These are phyloP conservation scores for Polyporus tsugae DNA, from an alignment of 1,284 basidiomycete species.

Conservation along the genomic window DNA sequence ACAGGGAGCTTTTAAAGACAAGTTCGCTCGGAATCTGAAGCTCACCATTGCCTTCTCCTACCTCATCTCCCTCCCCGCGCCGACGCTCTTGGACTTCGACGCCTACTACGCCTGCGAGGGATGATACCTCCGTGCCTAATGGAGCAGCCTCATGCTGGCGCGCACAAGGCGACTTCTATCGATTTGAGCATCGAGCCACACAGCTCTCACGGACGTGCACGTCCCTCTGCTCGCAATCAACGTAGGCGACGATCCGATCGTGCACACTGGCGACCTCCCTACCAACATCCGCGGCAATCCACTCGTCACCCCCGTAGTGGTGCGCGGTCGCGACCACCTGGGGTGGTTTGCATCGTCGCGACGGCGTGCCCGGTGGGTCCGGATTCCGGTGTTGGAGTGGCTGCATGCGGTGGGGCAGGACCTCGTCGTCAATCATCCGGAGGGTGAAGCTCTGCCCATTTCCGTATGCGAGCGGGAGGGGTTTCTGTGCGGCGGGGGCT, in stretches of 20 bases:
- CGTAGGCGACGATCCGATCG: slow-evolving; percentile 91
- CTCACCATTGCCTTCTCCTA: slow-evolving; percentile 46
- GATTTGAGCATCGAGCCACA: slow-evolving; percentile 4
- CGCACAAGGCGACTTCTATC: slow-evolving; percentile 37
- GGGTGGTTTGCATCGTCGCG: neutral
- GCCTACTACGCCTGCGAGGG: slow-evolving; percentile 67
- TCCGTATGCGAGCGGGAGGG: neutral
- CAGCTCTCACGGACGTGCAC: slow-evolving; percentile 58
- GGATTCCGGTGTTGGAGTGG: slow-evolving; percentile 1
- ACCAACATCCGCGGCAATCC: slow-evolving; percentile 63
- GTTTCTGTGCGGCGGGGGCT: neutral
- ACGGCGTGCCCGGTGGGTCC: neutral
- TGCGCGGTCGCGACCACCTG: neutral
- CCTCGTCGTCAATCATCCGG: neutral
- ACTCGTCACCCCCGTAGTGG: slow-evolving; percentile 44
- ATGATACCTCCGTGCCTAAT: neutral
- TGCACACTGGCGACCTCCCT: slow-evolving; percentile 58
- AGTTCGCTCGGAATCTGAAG: slow-evolving; percentile 15
- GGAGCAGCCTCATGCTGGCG: neutral
- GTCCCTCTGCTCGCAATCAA: slow-evolving; percentile 86
- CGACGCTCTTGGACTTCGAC: slow-evolving; percentile 71
- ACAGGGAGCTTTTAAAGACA: slow-evolving; percentile 18
- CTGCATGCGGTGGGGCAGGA: neutral
- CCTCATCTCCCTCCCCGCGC: slow-evolving; percentile 57
- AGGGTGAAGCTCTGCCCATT: neutral